Conservation (phyloP, 2,329 filamentous ascomycete species). For the Phaeosphaeria sp. region DNA sequence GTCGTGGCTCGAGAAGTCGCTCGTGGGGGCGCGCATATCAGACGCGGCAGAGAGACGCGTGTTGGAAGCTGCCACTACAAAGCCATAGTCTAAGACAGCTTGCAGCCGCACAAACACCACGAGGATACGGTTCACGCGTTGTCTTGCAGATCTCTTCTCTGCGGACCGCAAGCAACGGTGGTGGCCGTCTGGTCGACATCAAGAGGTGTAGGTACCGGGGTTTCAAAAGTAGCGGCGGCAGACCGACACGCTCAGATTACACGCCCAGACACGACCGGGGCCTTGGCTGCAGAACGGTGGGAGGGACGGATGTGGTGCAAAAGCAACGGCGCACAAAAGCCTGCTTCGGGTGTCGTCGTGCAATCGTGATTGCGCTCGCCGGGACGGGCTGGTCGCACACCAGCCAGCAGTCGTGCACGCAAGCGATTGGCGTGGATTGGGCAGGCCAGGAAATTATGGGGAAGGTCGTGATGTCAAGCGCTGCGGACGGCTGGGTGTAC, state of each 20-base stretch:
- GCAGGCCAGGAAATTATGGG: neutral
- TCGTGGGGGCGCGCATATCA: constrained; percentile 43
- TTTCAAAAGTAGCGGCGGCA: constrained; percentile 9
- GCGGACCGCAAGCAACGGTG: constrained; percentile 2
- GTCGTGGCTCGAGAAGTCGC: constrained; percentile 65
- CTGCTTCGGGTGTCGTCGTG: constrained; percentile 11
- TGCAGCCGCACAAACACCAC: neutral
- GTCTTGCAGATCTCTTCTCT: neutral
- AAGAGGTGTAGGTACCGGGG: constrained; percentile 5
- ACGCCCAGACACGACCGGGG: constrained; percentile 11
- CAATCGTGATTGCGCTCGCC: constrained; percentile 1
- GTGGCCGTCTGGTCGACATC: constrained; percentile 3
- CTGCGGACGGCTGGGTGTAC: constrained; percentile 7
- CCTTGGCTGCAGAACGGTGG: constrained; percentile 22
- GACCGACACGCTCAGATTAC: constrained; percentile 5
- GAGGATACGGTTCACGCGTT: neutral
- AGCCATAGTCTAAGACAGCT: constrained; percentile 10
- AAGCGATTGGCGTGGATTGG: constrained; percentile 1
- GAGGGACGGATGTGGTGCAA: constrained; percentile 8
- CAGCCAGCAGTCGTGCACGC: neutral
- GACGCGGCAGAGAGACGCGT: constrained; percentile 23
- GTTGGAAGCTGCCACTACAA: constrained; percentile 7
- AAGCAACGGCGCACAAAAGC: constrained; percentile 10
- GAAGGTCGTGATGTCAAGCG: constrained; percentile 11
- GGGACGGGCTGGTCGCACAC: neutral